phyloP scores from a whole-genome alignment of 805 yeast genomes.

The Maudiozyma saulgeensis region DNA sequence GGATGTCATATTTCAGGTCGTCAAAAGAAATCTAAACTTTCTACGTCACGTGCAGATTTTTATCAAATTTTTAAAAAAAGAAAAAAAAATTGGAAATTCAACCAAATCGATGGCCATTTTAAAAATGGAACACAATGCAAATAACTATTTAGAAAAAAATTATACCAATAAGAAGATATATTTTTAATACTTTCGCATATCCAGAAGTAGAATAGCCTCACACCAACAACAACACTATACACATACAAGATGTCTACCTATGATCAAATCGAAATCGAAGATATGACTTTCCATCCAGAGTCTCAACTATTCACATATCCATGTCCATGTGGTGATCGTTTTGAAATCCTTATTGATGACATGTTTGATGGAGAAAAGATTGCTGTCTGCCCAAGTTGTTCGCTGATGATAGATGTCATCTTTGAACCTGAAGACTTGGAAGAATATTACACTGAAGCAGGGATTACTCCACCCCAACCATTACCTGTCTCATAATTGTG shows the following conservation, averaged over 20 bases:
- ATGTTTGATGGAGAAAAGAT: conserved; percentile 83
- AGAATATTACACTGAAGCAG: conserved; percentile 33
- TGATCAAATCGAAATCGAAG: conserved; percentile 95
- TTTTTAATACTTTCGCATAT: neutral
- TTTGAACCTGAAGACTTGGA: conserved; percentile 55
- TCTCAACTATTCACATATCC: conserved; percentile 84
- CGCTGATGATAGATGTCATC: conserved; percentile 84
- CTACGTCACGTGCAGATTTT: too few species aligned
- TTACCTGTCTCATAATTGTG: conserved; percentile 10
- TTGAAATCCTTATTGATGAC: conserved; percentile 79
- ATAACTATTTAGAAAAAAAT: too few species aligned
- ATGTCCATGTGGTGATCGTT: conserved; percentile 96
- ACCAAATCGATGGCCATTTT: too few species aligned
- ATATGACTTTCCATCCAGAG: conserved; percentile 81
- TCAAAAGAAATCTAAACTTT: too few species aligned
- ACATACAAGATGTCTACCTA: conserved; percentile 47
- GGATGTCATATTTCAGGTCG: too few species aligned
- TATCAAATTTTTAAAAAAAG: too few species aligned
- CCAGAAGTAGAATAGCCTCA: neutral
- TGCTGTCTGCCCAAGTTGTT: conserved; percentile 95
- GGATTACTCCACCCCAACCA: conserved; percentile 23
- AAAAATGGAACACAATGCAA: too few species aligned
- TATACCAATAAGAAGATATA: too few species aligned
- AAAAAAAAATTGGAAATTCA: too few species aligned
- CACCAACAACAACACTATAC: neutral